These are phyloP conservation scores for Albophoma yamanashiensis DNA, from an alignment of 2,329 filamentous ascomycete species.

Conservation along the genomic window DNA sequence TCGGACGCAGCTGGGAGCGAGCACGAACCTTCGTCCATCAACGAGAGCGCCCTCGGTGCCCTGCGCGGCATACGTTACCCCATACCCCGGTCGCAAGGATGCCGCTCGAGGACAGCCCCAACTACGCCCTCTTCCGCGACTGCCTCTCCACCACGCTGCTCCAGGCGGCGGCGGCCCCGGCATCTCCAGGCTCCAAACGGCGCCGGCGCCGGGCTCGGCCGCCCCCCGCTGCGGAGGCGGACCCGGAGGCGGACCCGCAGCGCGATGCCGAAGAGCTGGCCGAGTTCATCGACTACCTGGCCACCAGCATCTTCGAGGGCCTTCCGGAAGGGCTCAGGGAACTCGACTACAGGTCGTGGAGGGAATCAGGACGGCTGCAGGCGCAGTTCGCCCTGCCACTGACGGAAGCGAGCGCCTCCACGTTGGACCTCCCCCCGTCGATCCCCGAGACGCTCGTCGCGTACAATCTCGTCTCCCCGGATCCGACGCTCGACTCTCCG, in stretches of 20 bases:
- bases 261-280: slow-evolving; percentile 54
- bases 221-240: slow-evolving; percentile 4
- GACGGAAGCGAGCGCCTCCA: slow-evolving; percentile 35
- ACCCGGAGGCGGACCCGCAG: slow-evolving; percentile 6
- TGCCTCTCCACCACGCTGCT: slow-evolving; percentile 61
- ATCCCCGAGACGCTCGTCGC: slow-evolving; percentile 56
- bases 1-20: neutral
- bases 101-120: slow-evolving; percentile 12
- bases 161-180: slow-evolving; percentile 33
- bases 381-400: slow-evolving; percentile 47
- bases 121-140: slow-evolving; percentile 56
- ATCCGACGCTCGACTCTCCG: slow-evolving; percentile 18
- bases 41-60: too few relatives aligned
- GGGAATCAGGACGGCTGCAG: slow-evolving; percentile 31
- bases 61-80: neutral
- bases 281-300: slow-evolving; percentile 76
- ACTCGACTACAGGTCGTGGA: slow-evolving; percentile 47
- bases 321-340: slow-evolving; percentile 52
- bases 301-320: slow-evolving; percentile 53
- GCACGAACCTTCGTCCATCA: neutral
- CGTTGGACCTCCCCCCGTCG: slow-evolving; percentile 39
- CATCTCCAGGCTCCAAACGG: slow-evolving; percentile 33
- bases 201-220: slow-evolving; percentile 18
- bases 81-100: neutral
- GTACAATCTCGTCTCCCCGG: slow-evolving; percentile 50